Evolutionary conservation across 257 asterid species (phyloP), one percentile per base, ranked within the genome.

Genomic region (Gardenia jasminoides): DNA sequence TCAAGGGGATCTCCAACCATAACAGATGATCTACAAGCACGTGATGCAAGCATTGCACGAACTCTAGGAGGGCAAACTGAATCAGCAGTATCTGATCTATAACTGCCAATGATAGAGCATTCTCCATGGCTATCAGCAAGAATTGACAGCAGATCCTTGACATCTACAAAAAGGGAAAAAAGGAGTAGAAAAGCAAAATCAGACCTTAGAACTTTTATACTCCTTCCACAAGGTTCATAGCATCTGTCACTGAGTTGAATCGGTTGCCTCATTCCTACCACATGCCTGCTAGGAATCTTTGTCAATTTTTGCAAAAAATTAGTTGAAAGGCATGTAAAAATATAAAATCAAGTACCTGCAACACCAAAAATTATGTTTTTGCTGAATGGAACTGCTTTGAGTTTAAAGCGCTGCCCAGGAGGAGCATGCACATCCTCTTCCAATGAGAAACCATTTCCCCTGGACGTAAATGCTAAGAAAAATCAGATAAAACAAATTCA

Each of bases 351-450:
- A 77, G 78, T 85, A 93, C 99, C 99, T 79, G 92, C 84, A 79
- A 90, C 84, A 47, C 99, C 99, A 76, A 96, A 93, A 75, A 92
- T 91, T 47, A 91, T 76, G 68, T 91, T 96, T 90, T 96, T 93
- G 85, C 99, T 96, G 91, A 92, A 96, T 81, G 98, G 99, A 80
- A 96, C 95, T 80, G 99, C 96, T 87, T 92, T 93, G 74, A 96
- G 89, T 81, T 90, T 84, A 81, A 88, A 96, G 44, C 97, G 97
- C 46, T 44, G 88, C 64, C 99, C 99, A 9, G 94, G 88, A 79
- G 97, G 96, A 86, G 99, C 97, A 50, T 85, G 75, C 84, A 81
- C 59, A 79, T 93, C 97, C 86, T 96, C 99, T 88, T 87, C 94
- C 88, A 96, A 70, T 46, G 84, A 75, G 84, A 96, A 96, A 4